Conservation (phyloP, 495 filamentous ascomycete species). For the Daldinia loculata region DNA sequence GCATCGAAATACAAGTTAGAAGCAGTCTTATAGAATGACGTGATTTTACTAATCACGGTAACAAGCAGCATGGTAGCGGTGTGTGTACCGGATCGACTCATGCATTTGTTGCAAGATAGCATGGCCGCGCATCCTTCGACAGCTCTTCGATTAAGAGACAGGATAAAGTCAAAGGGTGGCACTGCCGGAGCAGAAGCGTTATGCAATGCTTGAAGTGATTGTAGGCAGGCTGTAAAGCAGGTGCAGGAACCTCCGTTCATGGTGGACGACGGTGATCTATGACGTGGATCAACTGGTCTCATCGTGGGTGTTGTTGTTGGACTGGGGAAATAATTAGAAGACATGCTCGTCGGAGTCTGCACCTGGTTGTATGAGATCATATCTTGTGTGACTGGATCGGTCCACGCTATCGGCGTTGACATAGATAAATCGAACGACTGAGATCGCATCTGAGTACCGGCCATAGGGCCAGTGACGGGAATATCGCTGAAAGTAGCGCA, state of each 20-base stretch:
- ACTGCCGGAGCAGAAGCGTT: constrained; percentile 52
- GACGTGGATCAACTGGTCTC: constrained; percentile 41
- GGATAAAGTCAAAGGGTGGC: constrained; percentile 55
- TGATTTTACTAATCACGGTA: constrained; percentile 58
- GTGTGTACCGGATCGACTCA: constrained; percentile 52
- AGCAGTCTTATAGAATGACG: constrained; percentile 56
- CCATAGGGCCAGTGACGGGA: constrained; percentile 39
- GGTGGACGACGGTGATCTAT: constrained; percentile 46
- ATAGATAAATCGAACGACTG: constrained; percentile 50
- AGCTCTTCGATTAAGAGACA: constrained; percentile 57
- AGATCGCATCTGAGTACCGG: constrained; percentile 42
- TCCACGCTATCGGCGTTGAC: constrained; percentile 42
- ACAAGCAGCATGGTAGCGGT: constrained; percentile 58
- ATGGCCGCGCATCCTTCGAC: constrained; percentile 58
- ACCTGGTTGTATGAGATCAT: constrained; percentile 48
- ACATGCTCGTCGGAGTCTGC: constrained; percentile 44
- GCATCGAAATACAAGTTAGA: constrained; percentile 50
- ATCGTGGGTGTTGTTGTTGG: constrained; percentile 49
- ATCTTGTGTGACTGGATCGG: constrained; percentile 31
- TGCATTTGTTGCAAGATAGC: constrained; percentile 54
- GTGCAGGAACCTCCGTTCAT: constrained; percentile 49
- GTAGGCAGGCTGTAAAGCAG: constrained; percentile 58
- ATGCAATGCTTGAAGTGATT: constrained; percentile 57
- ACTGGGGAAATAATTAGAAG: constrained; percentile 50
- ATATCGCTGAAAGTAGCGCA: constrained; percentile 43